phyloP scores from a whole-genome alignment of 2,329 filamentous ascomycete species.

The Diaporthe velutina region DNA sequence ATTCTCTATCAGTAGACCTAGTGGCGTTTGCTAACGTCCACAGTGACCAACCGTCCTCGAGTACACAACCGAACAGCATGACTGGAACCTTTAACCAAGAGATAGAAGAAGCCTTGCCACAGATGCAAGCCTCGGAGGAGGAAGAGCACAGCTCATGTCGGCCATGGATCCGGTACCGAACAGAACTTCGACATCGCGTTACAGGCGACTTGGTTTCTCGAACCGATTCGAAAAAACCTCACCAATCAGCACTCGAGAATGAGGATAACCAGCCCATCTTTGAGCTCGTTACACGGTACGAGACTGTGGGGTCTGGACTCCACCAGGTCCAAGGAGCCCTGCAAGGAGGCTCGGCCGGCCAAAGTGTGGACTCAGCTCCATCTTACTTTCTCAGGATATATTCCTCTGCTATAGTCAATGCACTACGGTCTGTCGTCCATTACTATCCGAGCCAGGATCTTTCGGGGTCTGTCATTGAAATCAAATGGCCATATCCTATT shows the following conservation, averaged over 20 bases:
- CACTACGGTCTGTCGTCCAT: constrained; percentile 45
- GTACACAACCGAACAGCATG: background rate
- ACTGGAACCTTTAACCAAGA: background rate
- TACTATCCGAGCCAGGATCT: constrained; percentile 47
- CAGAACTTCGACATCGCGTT: constrained; percentile 39
- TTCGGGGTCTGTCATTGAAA: constrained; percentile 36
- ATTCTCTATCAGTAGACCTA: background rate
- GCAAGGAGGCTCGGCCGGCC: background rate
- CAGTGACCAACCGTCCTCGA: background rate
- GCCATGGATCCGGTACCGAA: constrained; percentile 39
- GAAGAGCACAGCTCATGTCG: background rate
- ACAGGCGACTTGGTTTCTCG: constrained; percentile 38
- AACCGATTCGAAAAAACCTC: background rate
- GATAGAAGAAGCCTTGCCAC: background rate
- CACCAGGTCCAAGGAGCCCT: background rate
- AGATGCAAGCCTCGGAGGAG: background rate
- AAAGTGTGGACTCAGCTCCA: background rate
- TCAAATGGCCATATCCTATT: constrained; percentile 44
- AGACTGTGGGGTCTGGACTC: background rate
- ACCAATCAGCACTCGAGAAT: background rate
- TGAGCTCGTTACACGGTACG: constrained; percentile 30
- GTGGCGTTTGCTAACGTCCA: background rate
- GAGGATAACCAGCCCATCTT: background rate
- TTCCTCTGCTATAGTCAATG: constrained; percentile 43
- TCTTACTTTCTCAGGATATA: constrained; percentile 31